A percentile compares a stretch with the other conserved stretches of the same genome.
Conservation (phyloP, 2,329 filamentous ascomycete species). For the Rugonectria rugulosa region DNA sequence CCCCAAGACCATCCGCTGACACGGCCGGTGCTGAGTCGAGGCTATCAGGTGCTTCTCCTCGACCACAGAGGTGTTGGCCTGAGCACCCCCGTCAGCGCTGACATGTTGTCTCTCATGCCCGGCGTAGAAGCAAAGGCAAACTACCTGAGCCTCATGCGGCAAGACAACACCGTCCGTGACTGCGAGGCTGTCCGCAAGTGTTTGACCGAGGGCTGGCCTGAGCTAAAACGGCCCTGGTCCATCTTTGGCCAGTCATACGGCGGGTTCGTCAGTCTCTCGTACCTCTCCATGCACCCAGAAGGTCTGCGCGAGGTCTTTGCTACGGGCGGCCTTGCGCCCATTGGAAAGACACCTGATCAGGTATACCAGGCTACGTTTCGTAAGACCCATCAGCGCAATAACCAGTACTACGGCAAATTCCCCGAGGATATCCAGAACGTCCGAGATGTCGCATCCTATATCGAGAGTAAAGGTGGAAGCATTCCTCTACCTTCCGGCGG, state of each 20-base stretch:
- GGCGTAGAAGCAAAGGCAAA: conserved; percentile 74
- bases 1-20: conserved; percentile 79
- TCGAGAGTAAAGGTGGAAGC: conserved; percentile 63
- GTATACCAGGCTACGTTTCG: conserved; percentile 78
- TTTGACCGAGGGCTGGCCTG: conserved; percentile 73
- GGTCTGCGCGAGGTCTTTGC: conserved; percentile 84
- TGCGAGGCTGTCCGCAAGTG: conserved; percentile 84
- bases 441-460: conserved; percentile 69
- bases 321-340: conserved; percentile 82
- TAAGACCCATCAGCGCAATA: conserved; percentile 75
- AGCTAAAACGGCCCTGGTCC: conserved; percentile 79
- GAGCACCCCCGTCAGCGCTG: conserved; percentile 79
- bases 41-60: conserved; percentile 86
- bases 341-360: conserved; percentile 74
- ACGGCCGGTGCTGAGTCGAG: conserved; percentile 74
- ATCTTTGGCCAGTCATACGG: conserved; percentile 93
- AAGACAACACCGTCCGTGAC: conserved; percentile 89
- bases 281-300: conserved; percentile 81
- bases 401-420: conserved; percentile 83
- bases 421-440: conserved; percentile 79
- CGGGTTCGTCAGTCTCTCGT: conserved; percentile 84
- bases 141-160: conserved; percentile 85
- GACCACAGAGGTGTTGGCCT: conserved; percentile 91
- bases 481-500: conserved; percentile 76
- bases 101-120: conserved; percentile 65